Evolutionary conservation across 495 filamentous ascomycete species (phyloP).

Genomic region (Beverwykella pulmonaria): DNA sequence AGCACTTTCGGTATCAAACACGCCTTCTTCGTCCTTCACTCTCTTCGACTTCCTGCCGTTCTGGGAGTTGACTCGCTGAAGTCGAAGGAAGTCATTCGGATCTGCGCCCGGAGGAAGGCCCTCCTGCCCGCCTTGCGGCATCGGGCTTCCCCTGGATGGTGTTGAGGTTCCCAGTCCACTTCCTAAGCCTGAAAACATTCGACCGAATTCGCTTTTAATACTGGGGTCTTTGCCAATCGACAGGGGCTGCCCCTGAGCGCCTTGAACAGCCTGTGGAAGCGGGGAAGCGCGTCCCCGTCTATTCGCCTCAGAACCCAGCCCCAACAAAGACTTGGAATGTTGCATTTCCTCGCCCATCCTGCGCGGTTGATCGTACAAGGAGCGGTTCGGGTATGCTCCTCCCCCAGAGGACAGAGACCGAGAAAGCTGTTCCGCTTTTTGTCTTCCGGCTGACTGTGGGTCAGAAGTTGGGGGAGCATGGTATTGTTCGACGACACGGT

Average conservation of each 20-base stretch:
- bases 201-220: slow-evolving; percentile 88
- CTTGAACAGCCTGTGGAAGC: slow-evolving; percentile 88
- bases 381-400: slow-evolving; percentile 19
- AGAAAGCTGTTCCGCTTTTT: slow-evolving; percentile 33
- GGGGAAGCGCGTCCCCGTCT: slow-evolving; percentile 71
- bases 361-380: slow-evolving; percentile 31
- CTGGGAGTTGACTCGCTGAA: slow-evolving; percentile 51
- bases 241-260: slow-evolving; percentile 76
- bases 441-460: slow-evolving; percentile 29
- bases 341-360: slow-evolving; percentile 42
- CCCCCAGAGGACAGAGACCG: slow-evolving; percentile 32
- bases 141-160: slow-evolving; percentile 59
- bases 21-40: slow-evolving; percentile 58
- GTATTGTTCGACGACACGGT: slow-evolving; percentile 32
- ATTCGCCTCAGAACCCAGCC: slow-evolving; percentile 63
- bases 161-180: slow-evolving; percentile 73
- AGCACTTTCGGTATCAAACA: slow-evolving; percentile 59
- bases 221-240: slow-evolving; percentile 76
- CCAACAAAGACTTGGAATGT: slow-evolving; percentile 49
- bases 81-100: slow-evolving; percentile 13
- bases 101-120: slow-evolving; percentile 14
- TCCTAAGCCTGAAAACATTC: slow-evolving; percentile 89
- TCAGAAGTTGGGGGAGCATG: slow-evolving; percentile 36
- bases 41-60: slow-evolving; percentile 60
- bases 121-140: slow-evolving; percentile 35